Evolutionary conservation across 75 land plant species (phyloP), one percentile per base, ranked within the genome.

Genomic region (Selaginella tamariscina): DNA sequence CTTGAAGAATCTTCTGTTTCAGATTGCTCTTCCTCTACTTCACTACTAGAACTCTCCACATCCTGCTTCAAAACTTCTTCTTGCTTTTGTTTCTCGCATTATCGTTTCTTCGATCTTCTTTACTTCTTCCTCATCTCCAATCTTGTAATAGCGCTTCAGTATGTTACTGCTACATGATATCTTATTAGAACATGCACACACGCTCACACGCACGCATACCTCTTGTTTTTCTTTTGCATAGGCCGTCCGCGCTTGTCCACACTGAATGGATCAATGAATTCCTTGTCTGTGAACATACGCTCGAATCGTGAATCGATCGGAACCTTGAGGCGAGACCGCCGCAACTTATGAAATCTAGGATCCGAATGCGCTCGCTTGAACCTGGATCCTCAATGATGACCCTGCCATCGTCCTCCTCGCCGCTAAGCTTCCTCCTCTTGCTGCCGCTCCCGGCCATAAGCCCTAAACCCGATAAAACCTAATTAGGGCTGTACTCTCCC

Each of bases 241-340:
- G 70, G 76, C 31, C 74, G 79, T 13, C 89, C 97, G 65, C 94
- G 68, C 80, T 92, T 92, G 56, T 92, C 87, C 2, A 83, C 32
- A 0, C 79, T 75, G 0, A 77, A 70, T 20, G 86, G 77, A 24
- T 80, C 67, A 0, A 71, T 55, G 69, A 92, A 88, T 0, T 56
- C 73, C 73, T 70, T 75, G 62, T 88, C 87, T 1, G 78, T 64
- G 66, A 92, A 83, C 78, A 88, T 81, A 18, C 73, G 75, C 11
- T 56, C 24, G 72, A 92, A 92, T 0, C 97, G 87, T 0, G 87
- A 77, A 32, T 88, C 94, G 2, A 92, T 76, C 0, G 65, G 64
- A 0, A 92, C 81, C 75, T 86, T 88, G 28, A 70, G 24, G 28
- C 76, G 75, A 57, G 68, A 69, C 73, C 68, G 79, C 65, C 85